phyloP scores from a whole-genome alignment of 1,284 basidiomycete genomes.

The Meripilus lineatus region DNA sequence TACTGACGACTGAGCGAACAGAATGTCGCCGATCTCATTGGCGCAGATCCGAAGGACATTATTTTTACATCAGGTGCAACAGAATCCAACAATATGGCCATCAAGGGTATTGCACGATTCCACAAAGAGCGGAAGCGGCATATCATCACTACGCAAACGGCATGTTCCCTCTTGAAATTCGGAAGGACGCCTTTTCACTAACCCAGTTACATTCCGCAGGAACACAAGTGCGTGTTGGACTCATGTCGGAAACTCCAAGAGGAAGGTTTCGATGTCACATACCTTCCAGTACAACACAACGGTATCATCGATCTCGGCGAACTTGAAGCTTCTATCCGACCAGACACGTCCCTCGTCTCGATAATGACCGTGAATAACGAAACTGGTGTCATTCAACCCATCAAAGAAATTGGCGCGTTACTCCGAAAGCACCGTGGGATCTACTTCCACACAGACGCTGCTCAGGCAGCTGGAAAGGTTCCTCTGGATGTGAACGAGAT shows the following conservation, averaged over 20 bases:
- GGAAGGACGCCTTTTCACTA: not conserved
- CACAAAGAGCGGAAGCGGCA: slow-evolving; percentile 88
- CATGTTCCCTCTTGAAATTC: slow-evolving; percentile 30
- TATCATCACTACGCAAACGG: slow-evolving; percentile 89
- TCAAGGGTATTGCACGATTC: slow-evolving; percentile 97
- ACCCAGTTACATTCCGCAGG: slow-evolving; percentile 45
- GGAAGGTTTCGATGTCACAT: slow-evolving; percentile 97
- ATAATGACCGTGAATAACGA: slow-evolving; percentile 99
- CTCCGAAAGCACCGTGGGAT: slow-evolving; percentile 82
- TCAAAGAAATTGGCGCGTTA: slow-evolving; percentile 91
- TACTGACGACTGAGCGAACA: slow-evolving; percentile 25
- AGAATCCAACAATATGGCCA: slow-evolving; percentile 97
- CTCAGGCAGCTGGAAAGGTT: slow-evolving; percentile 93
- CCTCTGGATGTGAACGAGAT: slow-evolving; percentile 91
- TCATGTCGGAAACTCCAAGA: slow-evolving; percentile 94
- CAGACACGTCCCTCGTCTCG: slow-evolving; percentile 44
- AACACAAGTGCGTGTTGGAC: slow-evolving; percentile 99
- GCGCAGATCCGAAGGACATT: slow-evolving; percentile 93
- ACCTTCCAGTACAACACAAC: slow-evolving; percentile 88
- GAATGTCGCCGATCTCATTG: slow-evolving; percentile 89
- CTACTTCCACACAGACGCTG: slow-evolving; percentile 97
- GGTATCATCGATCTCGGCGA: slow-evolving; percentile 61
- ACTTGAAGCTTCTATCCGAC: slow-evolving; percentile 30
- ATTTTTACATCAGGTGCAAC: slow-evolving; percentile 99
- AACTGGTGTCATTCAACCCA: slow-evolving; percentile 97